Evolutionary conservation across 1,284 basidiomycete genomes (phyloP), one percentile per base, ranked within the genome.

Genomic region (Rhodotorula sp.): DNA sequence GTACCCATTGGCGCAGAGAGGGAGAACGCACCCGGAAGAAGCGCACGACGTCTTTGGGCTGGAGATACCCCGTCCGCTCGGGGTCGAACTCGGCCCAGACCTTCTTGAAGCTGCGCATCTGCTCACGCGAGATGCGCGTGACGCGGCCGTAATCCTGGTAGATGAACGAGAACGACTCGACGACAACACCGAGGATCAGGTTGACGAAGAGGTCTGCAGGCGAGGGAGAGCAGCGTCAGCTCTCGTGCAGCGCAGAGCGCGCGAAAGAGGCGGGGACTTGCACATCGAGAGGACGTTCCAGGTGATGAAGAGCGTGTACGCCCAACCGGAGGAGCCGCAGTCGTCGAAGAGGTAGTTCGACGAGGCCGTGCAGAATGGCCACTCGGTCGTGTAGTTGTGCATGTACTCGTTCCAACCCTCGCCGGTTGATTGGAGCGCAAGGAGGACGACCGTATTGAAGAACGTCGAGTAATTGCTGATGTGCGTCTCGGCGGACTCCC

Each of bases 211-310:
- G 66, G 54, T 75, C 61, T 70, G 59, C 27, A 41, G 10, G 21
- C 37, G 7, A 21, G 17, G 5, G 32, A 44, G 39, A n/a, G 19
- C 17, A 3, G 21, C 13, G 9, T 50, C 10, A 57, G 41, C 22
- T 66, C 13, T 27, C 13, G 9, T 22, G 0, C 19, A 48, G 36
- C 44, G 29, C 19, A 48, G 36, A 34, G 29, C 12, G 1, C 22
- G 27, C 2, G 37, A 10, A 10, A 17, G 25, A 1, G 32, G 8
- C 15, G n/a, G 39, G 13, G 19, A 64, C 66, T 50, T 29, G 65
- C 66, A 71, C 92, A 97, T 97, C 86, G 92, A 95, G 61, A 98
- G 85, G 53, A 99, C 84, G 81, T 98, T 98, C 96, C 96, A 99
- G 0, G 90, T 87, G 78, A 97, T 97, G 83, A 97, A 98, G 39